Evolutionary conservation across 768 basidiomycete species (phyloP).

Genomic region (Naematelia aurantialba): DNA sequence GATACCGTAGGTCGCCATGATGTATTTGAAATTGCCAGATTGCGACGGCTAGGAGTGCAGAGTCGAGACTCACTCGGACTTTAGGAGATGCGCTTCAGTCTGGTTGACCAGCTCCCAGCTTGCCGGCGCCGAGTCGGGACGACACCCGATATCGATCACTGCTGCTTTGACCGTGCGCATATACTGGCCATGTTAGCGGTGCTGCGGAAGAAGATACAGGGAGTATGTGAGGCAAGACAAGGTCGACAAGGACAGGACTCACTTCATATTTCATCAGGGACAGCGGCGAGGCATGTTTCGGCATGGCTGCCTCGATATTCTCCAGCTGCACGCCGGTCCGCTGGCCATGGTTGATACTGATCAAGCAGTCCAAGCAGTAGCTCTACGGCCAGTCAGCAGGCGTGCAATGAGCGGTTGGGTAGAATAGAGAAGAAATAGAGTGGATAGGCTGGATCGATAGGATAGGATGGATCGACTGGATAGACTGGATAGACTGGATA

Average conservation of each 20-base stretch:
- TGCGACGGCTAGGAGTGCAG: no score
- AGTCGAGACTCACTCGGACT: slow-evolving; percentile 28
- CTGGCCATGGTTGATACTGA: slow-evolving; percentile 43
- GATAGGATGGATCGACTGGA: no score
- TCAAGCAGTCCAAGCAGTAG: slow-evolving; percentile 36
- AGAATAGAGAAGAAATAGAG: no score
- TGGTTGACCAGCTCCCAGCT: slow-evolving; percentile 23
- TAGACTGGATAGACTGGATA: no score
- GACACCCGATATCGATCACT: slow-evolving; percentile 40
- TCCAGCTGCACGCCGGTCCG: slow-evolving; percentile 31
- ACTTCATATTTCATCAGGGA: slow-evolving; percentile 23
- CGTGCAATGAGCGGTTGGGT: no score
- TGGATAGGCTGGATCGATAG: no score
- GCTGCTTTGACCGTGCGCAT: slow-evolving; percentile 31
- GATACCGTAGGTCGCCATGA: not conserved
- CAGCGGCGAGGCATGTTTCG: slow-evolving; percentile 14
- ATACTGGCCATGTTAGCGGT: slow-evolving; percentile 14
- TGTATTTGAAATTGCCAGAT: not conserved
- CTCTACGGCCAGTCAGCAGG: slow-evolving; percentile 2
- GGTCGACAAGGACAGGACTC: not conserved
- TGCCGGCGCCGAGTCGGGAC: slow-evolving; percentile 30
- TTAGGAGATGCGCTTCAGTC: slow-evolving; percentile 9
- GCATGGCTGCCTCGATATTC: slow-evolving; percentile 33
- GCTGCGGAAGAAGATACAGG: no score
- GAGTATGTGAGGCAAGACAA: not conserved